Conservation (phyloP, 1,284 basidiomycete species). For the Sphaerobolus stellatus region DNA sequence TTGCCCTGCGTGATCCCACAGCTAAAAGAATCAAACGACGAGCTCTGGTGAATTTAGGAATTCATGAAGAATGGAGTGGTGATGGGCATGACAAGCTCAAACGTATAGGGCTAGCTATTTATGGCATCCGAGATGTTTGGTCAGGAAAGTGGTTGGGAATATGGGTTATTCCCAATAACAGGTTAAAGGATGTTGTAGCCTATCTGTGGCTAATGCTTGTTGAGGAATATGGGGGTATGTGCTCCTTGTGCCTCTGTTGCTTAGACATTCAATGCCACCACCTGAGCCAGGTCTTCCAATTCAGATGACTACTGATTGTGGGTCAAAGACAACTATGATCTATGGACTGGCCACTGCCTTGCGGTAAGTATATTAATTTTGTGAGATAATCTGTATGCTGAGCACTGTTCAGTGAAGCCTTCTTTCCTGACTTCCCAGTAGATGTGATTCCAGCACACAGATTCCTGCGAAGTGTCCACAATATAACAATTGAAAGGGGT, state of each 20-base stretch:
- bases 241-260: background rate
- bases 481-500: conserved; percentile 34
- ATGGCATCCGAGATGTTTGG: no score
- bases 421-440: conserved; percentile 20
- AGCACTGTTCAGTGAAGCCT: conserved; percentile 21
- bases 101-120: no score
- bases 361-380: conserved; percentile 23
- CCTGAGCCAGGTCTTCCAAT: conserved; percentile 39
- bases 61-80: no score
- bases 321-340: conserved; percentile 31
- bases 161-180: conserved; percentile 38
- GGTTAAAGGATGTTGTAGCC: conserved; percentile 23
- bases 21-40: no score
- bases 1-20: no score
- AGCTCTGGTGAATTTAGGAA: no score
- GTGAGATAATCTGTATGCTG: background rate
- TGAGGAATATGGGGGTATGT: conserved; percentile 28
- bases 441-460: conserved; percentile 26
- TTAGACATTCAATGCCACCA: background rate
- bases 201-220: conserved; percentile 33
- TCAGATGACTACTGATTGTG: conserved; percentile 35
- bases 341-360: conserved; percentile 32
- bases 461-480: conserved; percentile 32
- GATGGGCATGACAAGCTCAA: no score
- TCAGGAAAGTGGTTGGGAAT: conserved; percentile 30